Base-by-base conservation (phyloP, 148 eudicot genomes). In the Nepenthes gracilis region DNA sequence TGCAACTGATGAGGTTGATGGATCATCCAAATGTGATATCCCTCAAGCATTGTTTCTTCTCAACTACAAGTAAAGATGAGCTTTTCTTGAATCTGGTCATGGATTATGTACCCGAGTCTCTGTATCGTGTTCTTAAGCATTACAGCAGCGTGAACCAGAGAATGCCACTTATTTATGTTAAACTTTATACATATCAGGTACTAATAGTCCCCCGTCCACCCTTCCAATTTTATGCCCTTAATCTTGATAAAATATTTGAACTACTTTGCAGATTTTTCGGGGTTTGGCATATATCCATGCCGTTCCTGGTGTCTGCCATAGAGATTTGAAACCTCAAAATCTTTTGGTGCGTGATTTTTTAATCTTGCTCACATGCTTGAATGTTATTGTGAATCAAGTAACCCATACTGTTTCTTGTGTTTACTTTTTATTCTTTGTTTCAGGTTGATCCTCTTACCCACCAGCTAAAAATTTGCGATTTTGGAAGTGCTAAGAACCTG, bases 401-500 rank as follows among this genome's bases (percentile, higher is more conserved):
- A 11, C 23, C 23, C 23, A 36, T 34, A n/a, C 34, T 43, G 33
- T 2, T 38, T 47, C 35, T 12, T 55, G 36, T 64, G 33, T 37
- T 33, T 23, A 23, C 51, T 14, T 12, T 32, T 32, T 43, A 47
- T 1, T 32, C 12, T 12, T 9, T 65, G n/a, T 57, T 64, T 36
- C 70, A 90, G 95, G 97, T 90, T 47, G 91, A 90, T 74, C 87
- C 96, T 61, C 78, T 81, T 40, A 83, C 87, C 33, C 90, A 89
- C 69, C 93, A 89, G 72, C 87, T 89, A 51, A 89, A 89, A 76
- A 81, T 89, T 65, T 89, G 96, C 58, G 93, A 89, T 67, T 89
- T 89, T 65, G 96, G 96, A 74, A 89, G 96, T 78, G 96, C 96
- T 60, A 55, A 55, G 33, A 9, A 6, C 58, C 5, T 55, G 35